These are phyloP conservation scores for Aspergillus spinulosporus DNA, from an alignment of 2,329 filamentous ascomycete genomes.

Conservation along the genomic window DNA sequence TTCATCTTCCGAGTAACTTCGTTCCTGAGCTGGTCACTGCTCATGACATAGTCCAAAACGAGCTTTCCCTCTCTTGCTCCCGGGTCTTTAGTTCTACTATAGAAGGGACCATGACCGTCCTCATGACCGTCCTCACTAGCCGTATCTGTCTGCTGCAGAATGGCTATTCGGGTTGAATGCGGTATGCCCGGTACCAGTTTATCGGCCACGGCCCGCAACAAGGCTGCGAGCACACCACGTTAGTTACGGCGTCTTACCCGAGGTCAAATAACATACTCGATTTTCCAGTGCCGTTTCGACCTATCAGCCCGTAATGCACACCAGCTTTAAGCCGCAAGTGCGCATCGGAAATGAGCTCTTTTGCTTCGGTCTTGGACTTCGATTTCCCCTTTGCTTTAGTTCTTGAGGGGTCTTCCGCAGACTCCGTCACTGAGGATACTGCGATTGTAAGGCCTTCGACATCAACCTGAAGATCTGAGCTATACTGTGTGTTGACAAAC, in stretches of 20 bases:
- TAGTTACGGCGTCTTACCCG: constrained; percentile 2
- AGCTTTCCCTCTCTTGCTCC: constrained; percentile 37
- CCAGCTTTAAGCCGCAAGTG: constrained; percentile 71
- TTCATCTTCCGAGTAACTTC: constrained; percentile 63
- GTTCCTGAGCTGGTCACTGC: constrained; percentile 51
- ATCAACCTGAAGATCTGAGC: constrained; percentile 55
- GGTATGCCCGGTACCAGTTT: constrained; percentile 77
- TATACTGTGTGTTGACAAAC: neutral
- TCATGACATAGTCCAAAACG: constrained; percentile 68
- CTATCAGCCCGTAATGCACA: constrained; percentile 73
- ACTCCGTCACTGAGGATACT: constrained; percentile 46
- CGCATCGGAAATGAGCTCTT: constrained; percentile 69
- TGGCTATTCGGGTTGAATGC: constrained; percentile 63
- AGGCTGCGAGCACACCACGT: constrained; percentile 46
- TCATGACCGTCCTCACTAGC: constrained; percentile 27
- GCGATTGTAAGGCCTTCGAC: constrained; percentile 72
- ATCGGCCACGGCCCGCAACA: constrained; percentile 73
- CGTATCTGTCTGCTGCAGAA: constrained; percentile 66
- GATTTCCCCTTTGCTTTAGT: constrained; percentile 42
- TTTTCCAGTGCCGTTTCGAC: constrained; percentile 80
- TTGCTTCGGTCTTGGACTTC: constrained; percentile 54
- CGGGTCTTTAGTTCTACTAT: constrained; percentile 15
- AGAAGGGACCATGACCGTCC: constrained; percentile 22
- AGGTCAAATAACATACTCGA: constrained; percentile 56
- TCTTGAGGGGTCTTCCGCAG: constrained; percentile 24